These are phyloP conservation scores for Musa itinerans DNA, from an alignment of 176 grass and related monocot genomes.

Conservation along the genomic window DNA sequence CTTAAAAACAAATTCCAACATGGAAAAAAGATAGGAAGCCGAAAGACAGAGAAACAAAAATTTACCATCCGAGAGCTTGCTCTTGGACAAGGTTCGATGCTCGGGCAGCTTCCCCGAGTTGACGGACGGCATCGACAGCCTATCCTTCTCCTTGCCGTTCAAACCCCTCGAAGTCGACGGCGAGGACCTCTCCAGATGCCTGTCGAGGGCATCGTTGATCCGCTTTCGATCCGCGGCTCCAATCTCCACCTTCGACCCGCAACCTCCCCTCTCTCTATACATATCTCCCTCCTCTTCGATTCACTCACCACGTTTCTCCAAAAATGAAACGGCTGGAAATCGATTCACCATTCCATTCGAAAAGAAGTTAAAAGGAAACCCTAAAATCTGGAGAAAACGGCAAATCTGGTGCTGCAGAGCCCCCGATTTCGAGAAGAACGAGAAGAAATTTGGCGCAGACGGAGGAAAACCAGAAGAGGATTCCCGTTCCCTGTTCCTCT, in stretches of 20 bases:
- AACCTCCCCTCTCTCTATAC: background rate
- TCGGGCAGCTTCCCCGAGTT: background rate
- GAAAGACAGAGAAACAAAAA: no score
- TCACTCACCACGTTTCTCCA: no score
- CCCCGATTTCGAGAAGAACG: no score
- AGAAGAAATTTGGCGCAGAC: no score
- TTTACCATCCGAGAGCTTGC: conserved; percentile 7
- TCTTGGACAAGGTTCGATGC: conserved; percentile 1
- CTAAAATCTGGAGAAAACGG: no score
- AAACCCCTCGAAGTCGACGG: background rate
- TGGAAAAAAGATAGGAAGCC: background rate
- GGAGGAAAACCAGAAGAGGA: no score
- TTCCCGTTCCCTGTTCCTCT: no score
- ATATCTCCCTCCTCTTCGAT: background rate
- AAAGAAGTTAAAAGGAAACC: no score
- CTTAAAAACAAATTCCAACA: background rate
- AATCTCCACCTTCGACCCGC: background rate
- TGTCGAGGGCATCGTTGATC: background rate
- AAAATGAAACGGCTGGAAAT: no score
- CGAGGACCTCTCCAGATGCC: background rate
- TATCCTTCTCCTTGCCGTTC: background rate
- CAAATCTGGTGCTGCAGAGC: no score
- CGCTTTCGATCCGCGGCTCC: background rate
- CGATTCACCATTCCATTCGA: no score
- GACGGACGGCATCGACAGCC: background rate